Conservation (phyloP, 208 protist species). For the Leptomonas pyrrhocoris region DNA sequence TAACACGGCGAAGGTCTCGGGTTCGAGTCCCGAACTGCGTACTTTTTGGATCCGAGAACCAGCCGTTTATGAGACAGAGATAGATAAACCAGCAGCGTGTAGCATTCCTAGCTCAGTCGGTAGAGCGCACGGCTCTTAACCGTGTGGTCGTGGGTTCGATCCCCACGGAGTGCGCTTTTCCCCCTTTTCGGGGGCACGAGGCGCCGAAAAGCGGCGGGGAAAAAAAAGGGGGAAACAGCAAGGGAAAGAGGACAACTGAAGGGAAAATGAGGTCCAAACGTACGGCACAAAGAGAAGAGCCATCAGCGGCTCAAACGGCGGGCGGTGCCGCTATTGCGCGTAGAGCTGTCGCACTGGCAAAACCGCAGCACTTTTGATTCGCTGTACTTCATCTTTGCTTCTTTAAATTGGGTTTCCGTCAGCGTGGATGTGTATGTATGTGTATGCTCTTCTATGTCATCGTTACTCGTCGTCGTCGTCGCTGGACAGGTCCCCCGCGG, state of each 20-base stretch:
- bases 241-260: too few species aligned
- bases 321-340: too few species aligned
- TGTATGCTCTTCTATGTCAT: conserved; percentile 19
- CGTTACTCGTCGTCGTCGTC: conserved; percentile 1
- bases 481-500: conserved; percentile 20
- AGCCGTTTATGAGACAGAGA: neutral
- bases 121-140: conserved; percentile 98
- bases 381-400: too few species aligned
- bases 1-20: conserved; percentile 93
- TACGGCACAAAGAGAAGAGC: too few species aligned
- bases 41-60: conserved; percentile 60
- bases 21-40: conserved; percentile 88
- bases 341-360: too few species aligned
- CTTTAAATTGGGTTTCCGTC: too few species aligned
- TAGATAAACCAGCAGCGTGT: neutral
- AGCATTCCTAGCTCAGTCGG: conserved; percentile 95
- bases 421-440: too few species aligned
- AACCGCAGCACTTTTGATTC: too few species aligned
- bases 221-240: too few species aligned
- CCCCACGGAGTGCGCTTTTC: conserved; percentile 80
- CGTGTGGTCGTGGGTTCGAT: conserved; percentile 98
- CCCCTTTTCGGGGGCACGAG: too few species aligned
- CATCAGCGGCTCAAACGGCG: too few species aligned
- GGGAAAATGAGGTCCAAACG: too few species aligned
- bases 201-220: neutral